Evolutionary conservation across 208 protist species (phyloP), one percentile per base, ranked within the genome.

Genomic region (Trypanosoma lewisi): DNA sequence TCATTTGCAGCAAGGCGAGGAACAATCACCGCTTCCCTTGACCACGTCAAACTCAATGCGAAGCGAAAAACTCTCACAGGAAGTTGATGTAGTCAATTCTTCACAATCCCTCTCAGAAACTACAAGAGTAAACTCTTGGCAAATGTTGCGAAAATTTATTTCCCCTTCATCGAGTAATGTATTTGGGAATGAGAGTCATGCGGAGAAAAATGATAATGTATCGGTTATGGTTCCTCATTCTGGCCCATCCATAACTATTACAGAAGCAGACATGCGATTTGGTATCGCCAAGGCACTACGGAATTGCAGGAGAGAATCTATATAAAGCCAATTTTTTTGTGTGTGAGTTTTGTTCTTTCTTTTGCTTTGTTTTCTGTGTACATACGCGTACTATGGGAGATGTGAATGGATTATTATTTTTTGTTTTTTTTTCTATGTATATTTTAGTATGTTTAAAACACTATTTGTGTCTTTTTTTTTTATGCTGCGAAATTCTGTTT

Each of bases 241-340:
- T 6, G 48, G 39, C 17, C 49, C 54, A 51, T 45, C 19, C 12
- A 54, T 67, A 28, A 65, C 47, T 17, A 85, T 90, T 36, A 80
- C 75, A 1, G 65, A 67, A 19, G 58, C 68, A 31, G 84, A 90
- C 55, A 70, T 90, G 25, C 66, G 71, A 19, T 90, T 87, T 71
- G 80, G 67, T 19, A 67, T 73, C 16, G 60, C 58, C 16, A 73
- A 63, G 45, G 67, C 45, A 4, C 25, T 73, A 21, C 58, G 44
- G 49, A 60, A 59, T 23, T 34, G 44, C 17, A 25, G 44, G 47
- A 37, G 30, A 27, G 5, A 21, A 16, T 34, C 30, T 4, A 42
- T 19, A n/a, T 49, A 37, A 57, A 41, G 11, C n/a, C 31, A 7
- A 8, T 25, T 8, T 41, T 11, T 30, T 8, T 58, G 30, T 58